These are phyloP conservation scores for Petunia hybrid DNA, from an alignment of 305 asterid genomes.

Conservation along the genomic window DNA sequence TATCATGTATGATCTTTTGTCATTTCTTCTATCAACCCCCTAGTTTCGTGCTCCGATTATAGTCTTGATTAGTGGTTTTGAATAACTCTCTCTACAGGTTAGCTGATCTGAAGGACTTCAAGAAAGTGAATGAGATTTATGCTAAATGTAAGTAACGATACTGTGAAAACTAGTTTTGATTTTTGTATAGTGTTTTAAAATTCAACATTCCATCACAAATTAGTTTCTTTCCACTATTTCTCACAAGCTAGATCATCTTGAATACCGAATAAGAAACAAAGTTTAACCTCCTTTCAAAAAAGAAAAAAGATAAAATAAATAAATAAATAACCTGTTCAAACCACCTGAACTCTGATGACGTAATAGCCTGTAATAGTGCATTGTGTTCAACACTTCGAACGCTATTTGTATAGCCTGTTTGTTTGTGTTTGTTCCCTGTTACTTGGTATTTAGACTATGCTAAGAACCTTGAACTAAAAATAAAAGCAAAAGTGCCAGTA, in stretches of 20 bases:
- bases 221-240: not conserved
- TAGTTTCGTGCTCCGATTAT: not conserved
- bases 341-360: not conserved
- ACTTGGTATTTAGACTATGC: not conserved
- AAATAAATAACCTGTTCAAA: too few species aligned
- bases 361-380: not conserved
- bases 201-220: not conserved
- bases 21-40: slow-evolving; percentile 11
- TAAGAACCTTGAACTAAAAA: not conserved
- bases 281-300: not conserved
- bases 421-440: not conserved
- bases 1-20: slow-evolving; percentile 42
- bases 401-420: not conserved
- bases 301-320: too few species aligned
- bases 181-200: not conserved
- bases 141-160: slow-evolving; percentile 73
- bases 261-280: not conserved
- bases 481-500: not conserved
- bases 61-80: not conserved
- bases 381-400: not conserved
- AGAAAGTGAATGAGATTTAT: slow-evolving; percentile 83
- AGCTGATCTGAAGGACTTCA: slow-evolving; percentile 93
- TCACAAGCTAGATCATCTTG: not conserved
- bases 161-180: not conserved
- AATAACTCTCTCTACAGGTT: slow-evolving; percentile 52